Evolutionary conservation across 78 protist species (phyloP).

Genomic region (Ministeria vibrans): DNA sequence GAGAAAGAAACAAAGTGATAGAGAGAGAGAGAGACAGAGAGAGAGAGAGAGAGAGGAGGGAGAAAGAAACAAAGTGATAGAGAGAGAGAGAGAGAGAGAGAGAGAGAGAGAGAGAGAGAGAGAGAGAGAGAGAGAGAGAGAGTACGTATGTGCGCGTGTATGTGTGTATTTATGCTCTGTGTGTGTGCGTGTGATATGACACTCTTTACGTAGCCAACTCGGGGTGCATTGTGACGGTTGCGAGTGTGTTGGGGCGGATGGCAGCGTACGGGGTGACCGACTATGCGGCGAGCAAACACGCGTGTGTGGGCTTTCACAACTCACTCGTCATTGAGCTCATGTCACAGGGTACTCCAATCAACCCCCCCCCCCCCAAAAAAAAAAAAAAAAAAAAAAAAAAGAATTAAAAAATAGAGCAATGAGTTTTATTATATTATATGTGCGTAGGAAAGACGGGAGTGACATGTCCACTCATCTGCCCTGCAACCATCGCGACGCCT

Average conservation of each 20-base stretch:
- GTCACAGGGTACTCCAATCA: neutral
- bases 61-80: no score
- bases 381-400: no score
- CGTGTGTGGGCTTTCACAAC: slow-evolving; percentile 27
- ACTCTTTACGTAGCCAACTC: neutral
- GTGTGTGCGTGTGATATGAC: neutral
- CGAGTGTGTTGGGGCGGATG: neutral
- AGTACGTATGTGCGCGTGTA: neutral
- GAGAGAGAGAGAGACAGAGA: no score
- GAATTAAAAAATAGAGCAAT: no score
- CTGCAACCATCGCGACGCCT: slow-evolving; percentile 36
- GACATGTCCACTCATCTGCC: slow-evolving; percentile 17
- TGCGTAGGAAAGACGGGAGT: neutral
- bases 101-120: no score
- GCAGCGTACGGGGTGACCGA: slow-evolving; percentile 9
- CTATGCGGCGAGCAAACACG: slow-evolving; percentile 41
- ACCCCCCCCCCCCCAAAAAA: no score
- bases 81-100: no score
- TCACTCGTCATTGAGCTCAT: slow-evolving; percentile 20
- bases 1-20: no score
- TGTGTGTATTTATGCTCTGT: neutral
- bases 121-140: no score
- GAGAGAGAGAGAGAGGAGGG: no score
- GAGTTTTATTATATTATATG: no score
- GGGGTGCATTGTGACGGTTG: neutral